Percentiles rank a stretch among this genome's conserved stretches.
Evolutionary conservation across 2,329 filamentous ascomycete species (phyloP).

Genomic region (Trichoderma pleuroti): DNA sequence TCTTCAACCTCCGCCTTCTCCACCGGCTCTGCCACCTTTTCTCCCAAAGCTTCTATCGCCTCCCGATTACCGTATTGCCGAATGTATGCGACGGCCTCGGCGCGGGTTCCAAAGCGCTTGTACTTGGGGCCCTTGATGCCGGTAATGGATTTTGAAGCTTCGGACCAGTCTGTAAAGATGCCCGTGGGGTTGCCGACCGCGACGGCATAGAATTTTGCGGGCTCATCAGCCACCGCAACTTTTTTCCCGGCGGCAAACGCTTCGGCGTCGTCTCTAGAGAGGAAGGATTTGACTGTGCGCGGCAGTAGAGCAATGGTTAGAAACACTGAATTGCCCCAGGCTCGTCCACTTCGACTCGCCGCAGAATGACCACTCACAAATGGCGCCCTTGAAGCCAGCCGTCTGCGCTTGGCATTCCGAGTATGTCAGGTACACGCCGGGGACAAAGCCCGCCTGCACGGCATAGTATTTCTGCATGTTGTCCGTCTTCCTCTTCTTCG

Average conservation of each 20-base stretch:
- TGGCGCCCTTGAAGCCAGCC: slow-evolving; percentile 58
- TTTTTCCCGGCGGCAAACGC: slow-evolving; percentile 65
- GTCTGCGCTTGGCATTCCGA: slow-evolving; percentile 60
- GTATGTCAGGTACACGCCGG: slow-evolving; percentile 62
- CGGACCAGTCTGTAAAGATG: slow-evolving; percentile 63
- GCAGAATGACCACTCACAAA: slow-evolving; percentile 52
- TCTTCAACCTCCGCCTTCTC: not conserved
- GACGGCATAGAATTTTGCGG: slow-evolving; percentile 57
- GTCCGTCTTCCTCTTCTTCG: slow-evolving; percentile 50
- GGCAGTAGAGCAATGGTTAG: not conserved
- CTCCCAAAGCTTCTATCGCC: slow-evolving; percentile 41
- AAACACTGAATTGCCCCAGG: not conserved
- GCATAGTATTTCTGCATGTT: slow-evolving; percentile 58
- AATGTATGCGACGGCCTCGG: slow-evolving; percentile 78
- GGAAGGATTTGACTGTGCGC: slow-evolving; percentile 72
- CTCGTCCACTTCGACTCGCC: not conserved
- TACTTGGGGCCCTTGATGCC: slow-evolving; percentile 68
- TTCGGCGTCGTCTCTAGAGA: slow-evolving; percentile 69
- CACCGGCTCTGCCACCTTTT: slow-evolving; percentile 25
- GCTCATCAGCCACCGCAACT: slow-evolving; percentile 37
- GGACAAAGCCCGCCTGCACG: slow-evolving; percentile 53
- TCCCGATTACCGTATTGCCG: slow-evolving; percentile 43
- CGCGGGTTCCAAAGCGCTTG: slow-evolving; percentile 63
- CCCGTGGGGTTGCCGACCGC: slow-evolving; percentile 57
- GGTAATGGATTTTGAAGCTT: slow-evolving; percentile 68